A percentile compares a stretch with the other conserved stretches of the same genome.
These are phyloP conservation scores for Podaxis sp. DNA, from an alignment of 768 basidiomycete species.

Conservation along the genomic window DNA sequence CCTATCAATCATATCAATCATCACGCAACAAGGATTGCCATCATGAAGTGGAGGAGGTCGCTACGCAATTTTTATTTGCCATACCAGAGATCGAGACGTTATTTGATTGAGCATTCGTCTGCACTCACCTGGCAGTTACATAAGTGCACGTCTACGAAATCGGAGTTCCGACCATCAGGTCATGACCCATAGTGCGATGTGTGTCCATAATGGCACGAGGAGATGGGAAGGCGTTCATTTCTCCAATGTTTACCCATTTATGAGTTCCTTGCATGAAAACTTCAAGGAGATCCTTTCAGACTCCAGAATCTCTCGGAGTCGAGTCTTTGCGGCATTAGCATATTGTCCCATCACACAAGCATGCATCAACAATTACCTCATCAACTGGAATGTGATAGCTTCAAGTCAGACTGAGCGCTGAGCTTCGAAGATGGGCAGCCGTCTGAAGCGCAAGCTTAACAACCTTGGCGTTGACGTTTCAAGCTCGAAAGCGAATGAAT, in stretches of 20 bases:
- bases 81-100: no score
- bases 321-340: no score
- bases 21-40: background rate
- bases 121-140: no score
- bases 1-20: background rate
- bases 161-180: background rate
- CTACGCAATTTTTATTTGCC: no score
- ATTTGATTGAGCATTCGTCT: no score
- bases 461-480: conserved; percentile 74
- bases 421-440: conserved; percentile 36
- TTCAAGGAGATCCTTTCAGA: no score
- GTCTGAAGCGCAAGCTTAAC: conserved; percentile 83
- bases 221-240: no score
- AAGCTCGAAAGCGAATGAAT: conserved; percentile 73
- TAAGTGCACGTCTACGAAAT: background rate
- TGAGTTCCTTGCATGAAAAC: no score
- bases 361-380: conserved; percentile 8
- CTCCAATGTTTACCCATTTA: no score
- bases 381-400: background rate
- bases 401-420: background rate
- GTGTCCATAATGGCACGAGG: background rate
- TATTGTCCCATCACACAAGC: no score
- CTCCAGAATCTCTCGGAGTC: no score
- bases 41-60: background rate
- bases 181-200: background rate